Evolutionary conservation across 1,284 basidiomycete genomes (phyloP).

Genomic region (Rhodotorula sp.): DNA sequence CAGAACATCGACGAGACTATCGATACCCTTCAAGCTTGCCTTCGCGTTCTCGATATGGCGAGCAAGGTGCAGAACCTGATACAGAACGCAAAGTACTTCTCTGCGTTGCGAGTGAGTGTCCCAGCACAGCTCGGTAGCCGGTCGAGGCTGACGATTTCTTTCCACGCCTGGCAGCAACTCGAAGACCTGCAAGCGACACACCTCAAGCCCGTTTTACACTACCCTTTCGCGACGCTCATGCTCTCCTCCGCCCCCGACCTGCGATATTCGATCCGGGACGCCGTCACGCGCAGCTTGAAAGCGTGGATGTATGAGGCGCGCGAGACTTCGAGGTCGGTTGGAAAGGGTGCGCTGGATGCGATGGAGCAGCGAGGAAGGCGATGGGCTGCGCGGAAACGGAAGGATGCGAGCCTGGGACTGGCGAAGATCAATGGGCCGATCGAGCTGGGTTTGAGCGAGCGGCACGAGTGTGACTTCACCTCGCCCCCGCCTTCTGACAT

Average conservation of each 20-base stretch:
- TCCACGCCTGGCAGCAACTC: constrained; percentile 63
- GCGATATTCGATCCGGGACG: constrained; percentile 81
- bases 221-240: constrained; percentile 89
- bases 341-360: constrained; percentile 79
- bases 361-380: constrained; percentile 81
- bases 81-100: constrained; percentile 81
- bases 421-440: constrained; percentile 91
- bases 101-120: constrained; percentile 64
- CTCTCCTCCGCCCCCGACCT: constrained; percentile 87
- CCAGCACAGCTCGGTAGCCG: constrained; percentile 57
- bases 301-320: constrained; percentile 96
- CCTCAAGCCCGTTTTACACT: constrained; percentile 82
- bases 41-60: constrained; percentile 91
- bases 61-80: constrained; percentile 91
- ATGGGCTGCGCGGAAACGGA: constrained; percentile 65
- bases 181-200: constrained; percentile 92
- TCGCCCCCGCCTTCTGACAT: background rate
- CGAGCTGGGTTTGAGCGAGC: constrained; percentile 89
- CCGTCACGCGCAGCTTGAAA: constrained; percentile 91
- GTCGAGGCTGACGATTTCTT: too few relatives aligned
- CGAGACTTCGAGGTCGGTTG: constrained; percentile 82
- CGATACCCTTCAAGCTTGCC: constrained; percentile 85
- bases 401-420: constrained; percentile 54
- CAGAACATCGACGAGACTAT: constrained; percentile 94
- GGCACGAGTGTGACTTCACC: constrained; percentile 75